Evolutionary conservation across 2,329 filamentous ascomycete genomes (phyloP).

Genomic region (Plectosphaerella sp.): DNA sequence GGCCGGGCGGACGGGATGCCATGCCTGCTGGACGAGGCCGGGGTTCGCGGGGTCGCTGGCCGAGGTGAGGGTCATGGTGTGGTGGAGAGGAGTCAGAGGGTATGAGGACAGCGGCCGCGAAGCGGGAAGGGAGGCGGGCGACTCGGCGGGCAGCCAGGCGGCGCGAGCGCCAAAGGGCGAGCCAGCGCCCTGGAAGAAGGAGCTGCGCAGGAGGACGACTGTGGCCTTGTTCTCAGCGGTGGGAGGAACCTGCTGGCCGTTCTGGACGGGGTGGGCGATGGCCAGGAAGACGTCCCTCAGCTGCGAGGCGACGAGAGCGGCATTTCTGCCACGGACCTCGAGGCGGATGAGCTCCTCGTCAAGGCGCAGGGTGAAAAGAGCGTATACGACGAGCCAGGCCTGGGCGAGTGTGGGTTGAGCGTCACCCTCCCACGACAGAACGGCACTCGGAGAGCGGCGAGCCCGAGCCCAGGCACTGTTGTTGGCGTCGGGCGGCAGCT

Average conservation of each 20-base stretch:
- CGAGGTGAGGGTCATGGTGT: conserved; percentile 34
- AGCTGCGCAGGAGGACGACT: conserved; percentile 42
- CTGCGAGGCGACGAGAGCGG: conserved; percentile 29
- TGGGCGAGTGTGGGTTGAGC: conserved; percentile 41
- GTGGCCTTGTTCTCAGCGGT: conserved; percentile 23
- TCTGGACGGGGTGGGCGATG: conserved; percentile 40
- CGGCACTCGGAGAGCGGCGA: conserved; percentile 44
- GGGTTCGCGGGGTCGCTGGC: conserved; percentile 36
- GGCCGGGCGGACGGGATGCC: conserved; percentile 66
- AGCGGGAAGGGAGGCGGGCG: conserved; percentile 23
- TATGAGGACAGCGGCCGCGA: conserved; percentile 36
- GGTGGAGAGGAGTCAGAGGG: conserved; percentile 43
- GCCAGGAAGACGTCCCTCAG: conserved; percentile 44
- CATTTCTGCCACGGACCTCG: conserved; percentile 32
- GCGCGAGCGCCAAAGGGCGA: conserved; percentile 63
- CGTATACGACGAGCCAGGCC: conserved; percentile 49
- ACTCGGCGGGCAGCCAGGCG: conserved; percentile 51
- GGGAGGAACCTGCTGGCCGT: conserved; percentile 19
- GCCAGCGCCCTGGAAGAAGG: conserved; percentile 68
- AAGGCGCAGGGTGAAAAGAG: conserved; percentile 46
- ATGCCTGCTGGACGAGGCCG: conserved; percentile 44
- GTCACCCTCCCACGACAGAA: conserved; percentile 36
- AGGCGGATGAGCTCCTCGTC: conserved; percentile 45
- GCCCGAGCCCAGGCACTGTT: conserved; percentile 54
- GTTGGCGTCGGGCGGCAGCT: conserved; percentile 44